Base-by-base conservation (phyloP, 2,329 filamentous ascomycete species). In the Colletotrichum cuscutae region DNA sequence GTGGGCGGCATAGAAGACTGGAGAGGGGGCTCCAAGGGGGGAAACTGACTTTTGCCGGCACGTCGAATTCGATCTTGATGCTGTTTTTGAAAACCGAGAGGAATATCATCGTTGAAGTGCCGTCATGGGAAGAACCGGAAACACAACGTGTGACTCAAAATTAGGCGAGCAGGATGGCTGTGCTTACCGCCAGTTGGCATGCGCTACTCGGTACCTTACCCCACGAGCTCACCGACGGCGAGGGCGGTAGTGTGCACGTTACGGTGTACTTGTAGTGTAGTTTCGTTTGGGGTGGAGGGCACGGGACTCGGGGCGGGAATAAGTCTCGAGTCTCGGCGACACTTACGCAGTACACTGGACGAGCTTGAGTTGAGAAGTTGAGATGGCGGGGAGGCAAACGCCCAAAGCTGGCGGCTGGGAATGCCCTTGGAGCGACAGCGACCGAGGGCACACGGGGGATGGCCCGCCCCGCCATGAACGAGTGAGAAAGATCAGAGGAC, bases 271-370 rank as follows among this genome's bases (percentile, higher is more conserved):
- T 12, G 32, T 35, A 35, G 32, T 35, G 32, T 35, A 35, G 63
- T 62, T 58, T 71, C 64, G 46, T 71, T 58, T 62, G 68, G 63
- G 56, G 61, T 71, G 68, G 8, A 19, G 37, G 60, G 68, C 63
- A 62, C 68, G 64, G 64, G 65, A 63, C 54, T 63, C 52, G 32
- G 42, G 52, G 52, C 68, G 64, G 65, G 58, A 63, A 32, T 54
- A 19, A 24, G 30, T 52, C 37, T 49, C 30, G 53, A 69, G 22
- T 46, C 52, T 72, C 24, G 63, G 26, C 19, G 42, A 61, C 26
- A 42, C 32, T 35, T 35, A 1, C 32, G 32, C 32, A 35, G 32
- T 35, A 35, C 32, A 35, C 49, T 56, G 58, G 58, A 49, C 42
- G 42, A 49, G 42, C 42, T n/a, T 49, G 37, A 42, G 37, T 42